Base-by-base conservation (phyloP, 306 rosid genomes). In the Glycyrrhiza uralensis region DNA sequence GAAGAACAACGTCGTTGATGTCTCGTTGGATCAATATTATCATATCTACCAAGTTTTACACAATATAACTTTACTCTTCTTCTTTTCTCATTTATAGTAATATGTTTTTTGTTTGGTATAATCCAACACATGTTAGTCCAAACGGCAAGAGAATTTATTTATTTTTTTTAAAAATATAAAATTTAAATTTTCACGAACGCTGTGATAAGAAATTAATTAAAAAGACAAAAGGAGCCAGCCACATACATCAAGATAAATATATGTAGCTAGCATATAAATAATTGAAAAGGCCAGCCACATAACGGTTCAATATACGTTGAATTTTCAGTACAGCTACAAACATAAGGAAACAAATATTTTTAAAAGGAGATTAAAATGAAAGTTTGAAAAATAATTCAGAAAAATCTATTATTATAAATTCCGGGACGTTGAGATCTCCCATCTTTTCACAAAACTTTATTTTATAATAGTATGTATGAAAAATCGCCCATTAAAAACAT, bases 201-300 rank as follows among this genome's bases (percentile, higher is more conserved):
- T 24, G 10, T 47, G 30, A 4, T 18, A 32, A 68, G 13, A 70
- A 38, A 56, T 7, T 68, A 35, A 13, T 19, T 30, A n/a, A 23
- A 4, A 38, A 55, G 17, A 24, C 7, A 55, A 54, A 60, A 20
- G 23, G 41, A 57, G 46, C 56, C 57, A 59, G 70, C 63, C 17
- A 35, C 22, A 32, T 26, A 15, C 14, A 32, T 8, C 28, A 14
- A 66, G 42, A 15, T 7, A 1, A 3, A 15, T 42, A 36, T 11
- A 23, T 5, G 6, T 41, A 28, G 10, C 4, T 35, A 19, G 24
- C 24, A 67, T 23, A n/a, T n/a, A n/a, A n/a, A 22, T 35, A 41
- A 30, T 62, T 51, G 61, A 71, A 28, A 62, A 52, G 5, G 50
- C 68, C 73, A 71, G 61, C 73, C 32, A 46, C 33, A 10, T 55